Base-by-base conservation (phyloP, 257 asterid species). In the Datura wrightii region DNA sequence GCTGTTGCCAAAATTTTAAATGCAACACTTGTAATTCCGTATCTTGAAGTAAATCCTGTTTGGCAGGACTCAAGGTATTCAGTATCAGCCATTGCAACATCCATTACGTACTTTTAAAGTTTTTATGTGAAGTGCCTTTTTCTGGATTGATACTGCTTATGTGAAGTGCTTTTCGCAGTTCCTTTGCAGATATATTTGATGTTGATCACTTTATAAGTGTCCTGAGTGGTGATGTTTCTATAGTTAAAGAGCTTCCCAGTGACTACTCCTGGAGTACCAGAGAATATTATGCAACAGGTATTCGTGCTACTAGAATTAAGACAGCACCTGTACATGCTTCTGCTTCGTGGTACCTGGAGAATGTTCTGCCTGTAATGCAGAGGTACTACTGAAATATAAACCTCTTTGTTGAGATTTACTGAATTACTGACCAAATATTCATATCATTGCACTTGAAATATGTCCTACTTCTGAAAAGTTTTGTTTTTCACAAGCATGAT, bases 261-360 rank as follows among this genome's bases (percentile, higher is more conserved):
- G 86, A 86, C 10, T 85, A 74, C 48, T 88, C 92, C 34, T 90
- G 91, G 92, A 90, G 92, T 78, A 88, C 89, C 59, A 78, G 92
- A 81, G 92, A 88, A 76, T 88, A 90, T 65, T 90, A 90, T 90
- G 92, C 91, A 36, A 88, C 92, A 15, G 92, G 91, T 84, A 90
- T 90, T 83, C 84, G 91, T 54, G 86, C 82, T 44, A 90, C 91
- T 70, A 83, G 92, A 85, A 82, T 90, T 66, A 90, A 90, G 83
- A 88, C 91, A 10, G 92, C 92, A 14, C 90, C 92, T 78, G 80
- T 86, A 58, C 92, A 88, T 86, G 92, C 91, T 66, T 85, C 92
- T 85, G 92, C 88, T 42, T 37, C 80, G 37, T 90, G 92, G 92
- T 90, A 90, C 84, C 85, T 78, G 83, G 91, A 88, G 81, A 88